These are phyloP conservation scores for Botrytis sinoallii DNA, from an alignment of 2,329 filamentous ascomycete species.

Conservation along the genomic window DNA sequence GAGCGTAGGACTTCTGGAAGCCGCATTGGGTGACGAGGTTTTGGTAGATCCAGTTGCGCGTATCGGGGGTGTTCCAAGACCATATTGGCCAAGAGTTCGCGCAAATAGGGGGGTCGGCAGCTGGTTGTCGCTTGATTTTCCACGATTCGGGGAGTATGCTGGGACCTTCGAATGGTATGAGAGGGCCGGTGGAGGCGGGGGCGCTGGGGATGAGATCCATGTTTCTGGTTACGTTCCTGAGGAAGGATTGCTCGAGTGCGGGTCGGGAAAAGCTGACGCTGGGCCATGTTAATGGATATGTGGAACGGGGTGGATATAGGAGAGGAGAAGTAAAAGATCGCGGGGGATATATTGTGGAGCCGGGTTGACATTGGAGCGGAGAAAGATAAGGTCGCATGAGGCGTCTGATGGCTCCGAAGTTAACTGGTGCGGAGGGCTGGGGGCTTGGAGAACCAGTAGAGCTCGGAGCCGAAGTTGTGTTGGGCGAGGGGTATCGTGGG, in stretches of 20 bases:
- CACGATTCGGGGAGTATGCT: fast-evolving
- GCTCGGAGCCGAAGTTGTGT: background rate
- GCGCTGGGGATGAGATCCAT: background rate
- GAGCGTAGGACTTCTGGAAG: background rate
- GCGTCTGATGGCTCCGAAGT: background rate
- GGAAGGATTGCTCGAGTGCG: background rate
- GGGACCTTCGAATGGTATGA: background rate
- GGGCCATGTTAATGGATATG: no score
- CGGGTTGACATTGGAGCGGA: background rate
- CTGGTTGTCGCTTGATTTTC: background rate
- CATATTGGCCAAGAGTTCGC: no score
- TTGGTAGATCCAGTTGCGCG: background rate
- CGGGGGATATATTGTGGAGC: no score
- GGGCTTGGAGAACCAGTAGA: background rate
- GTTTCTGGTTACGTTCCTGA: background rate
- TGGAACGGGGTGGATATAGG: no score
- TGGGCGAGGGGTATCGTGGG: background rate
- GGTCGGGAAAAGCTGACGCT: background rate
- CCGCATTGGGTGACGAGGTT: background rate
- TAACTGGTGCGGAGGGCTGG: background rate
- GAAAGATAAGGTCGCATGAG: background rate
- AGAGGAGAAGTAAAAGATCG: no score
- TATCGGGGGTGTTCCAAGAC: background rate
- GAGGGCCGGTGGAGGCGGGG: background rate
- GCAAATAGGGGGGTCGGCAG: background rate